Evolutionary conservation across 2,329 filamentous ascomycete species (phyloP), one percentile per base, ranked within the genome.

Genomic region (Lojkania enalia): DNA sequence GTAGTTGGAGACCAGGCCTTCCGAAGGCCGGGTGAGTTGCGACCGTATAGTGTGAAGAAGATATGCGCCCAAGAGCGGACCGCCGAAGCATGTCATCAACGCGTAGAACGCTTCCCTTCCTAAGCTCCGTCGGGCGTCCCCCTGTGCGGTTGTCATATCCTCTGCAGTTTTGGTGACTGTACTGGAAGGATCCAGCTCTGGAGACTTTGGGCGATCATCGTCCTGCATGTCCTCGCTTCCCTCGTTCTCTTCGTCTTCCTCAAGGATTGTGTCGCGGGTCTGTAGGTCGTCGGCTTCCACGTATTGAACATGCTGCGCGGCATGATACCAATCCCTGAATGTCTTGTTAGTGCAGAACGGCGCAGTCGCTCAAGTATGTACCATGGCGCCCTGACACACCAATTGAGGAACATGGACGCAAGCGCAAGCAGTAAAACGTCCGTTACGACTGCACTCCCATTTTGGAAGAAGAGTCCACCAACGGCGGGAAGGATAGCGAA

Each of bases 361-460:
- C 20, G 35, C 21, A 20, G 29, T 12, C 29, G n/a, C n/a, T n/a
- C 15, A 21, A 23, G 18, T 40, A 57, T 80, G 65, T 74, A 91
- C 91, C 92, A 97, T 57, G 92, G 92, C 55, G 94, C 77, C 44
- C 89, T 86, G 32, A 96, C 86, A 37, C 88, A 91, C 89, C 90
- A 96, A 66, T 96, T 91, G 50, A 97, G 75, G 61, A 96, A 95
- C 33, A 96, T 80, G 3, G 86, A 88, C 2, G 88, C 88, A 49
- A 97, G 71, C 2, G 81, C 83, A 21, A 97, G 73, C 23, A 97
- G 76, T 58, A 94, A 86, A 20, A 95, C 72, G 69, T 97, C 92
- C 0, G 90, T 96, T 42, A 91, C 83, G 49, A 96, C 79, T 1
- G 86, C 82, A 57, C 85, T 86, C 11, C 92, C 92, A 72, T 95